A percentile compares a stretch with the other conserved stretches of the same genome.
Evolutionary conservation across 2,329 filamentous ascomycete genomes (phyloP).

Genomic region (Fusarium luffae): DNA sequence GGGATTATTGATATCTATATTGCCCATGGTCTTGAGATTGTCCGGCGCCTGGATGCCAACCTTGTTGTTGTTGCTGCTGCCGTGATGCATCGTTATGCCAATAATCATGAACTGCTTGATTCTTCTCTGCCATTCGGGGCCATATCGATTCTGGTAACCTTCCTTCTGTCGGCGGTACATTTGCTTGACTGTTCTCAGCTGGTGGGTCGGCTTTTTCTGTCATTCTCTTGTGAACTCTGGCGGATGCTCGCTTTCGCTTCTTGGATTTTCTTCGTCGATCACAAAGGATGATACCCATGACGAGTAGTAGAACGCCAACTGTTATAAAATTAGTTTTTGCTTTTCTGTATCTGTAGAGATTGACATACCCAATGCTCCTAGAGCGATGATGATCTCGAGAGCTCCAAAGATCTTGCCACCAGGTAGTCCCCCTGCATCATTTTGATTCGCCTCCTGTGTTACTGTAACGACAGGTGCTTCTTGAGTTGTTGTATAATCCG

Average conservation of each 20-base stretch:
- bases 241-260: constrained; percentile 15
- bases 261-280: constrained; percentile 34
- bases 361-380: constrained; percentile 29
- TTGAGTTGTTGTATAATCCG: constrained; percentile 3
- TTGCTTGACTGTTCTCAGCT: background rate
- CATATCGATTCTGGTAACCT: constrained; percentile 19
- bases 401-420: constrained; percentile 21
- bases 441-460: constrained; percentile 11
- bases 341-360: fast-evolving
- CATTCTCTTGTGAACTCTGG: background rate
- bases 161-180: background rate
- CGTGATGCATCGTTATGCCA: constrained; percentile 25
- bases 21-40: background rate
- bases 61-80: constrained; percentile 9
- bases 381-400: constrained; percentile 39
- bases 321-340: background rate
- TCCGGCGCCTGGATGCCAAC: constrained; percentile 7
- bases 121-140: constrained; percentile 27
- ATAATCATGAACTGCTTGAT: constrained; percentile 33
- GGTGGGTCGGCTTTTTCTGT: constrained; percentile 5
- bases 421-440: background rate
- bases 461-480: constrained; percentile 16
- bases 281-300: constrained; percentile 32
- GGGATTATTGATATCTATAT: constrained; percentile 24
- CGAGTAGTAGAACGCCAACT: constrained; percentile 22